phyloP scores from a whole-genome alignment of 2,329 filamentous ascomycete species.

The Apiospora sp. region DNA sequence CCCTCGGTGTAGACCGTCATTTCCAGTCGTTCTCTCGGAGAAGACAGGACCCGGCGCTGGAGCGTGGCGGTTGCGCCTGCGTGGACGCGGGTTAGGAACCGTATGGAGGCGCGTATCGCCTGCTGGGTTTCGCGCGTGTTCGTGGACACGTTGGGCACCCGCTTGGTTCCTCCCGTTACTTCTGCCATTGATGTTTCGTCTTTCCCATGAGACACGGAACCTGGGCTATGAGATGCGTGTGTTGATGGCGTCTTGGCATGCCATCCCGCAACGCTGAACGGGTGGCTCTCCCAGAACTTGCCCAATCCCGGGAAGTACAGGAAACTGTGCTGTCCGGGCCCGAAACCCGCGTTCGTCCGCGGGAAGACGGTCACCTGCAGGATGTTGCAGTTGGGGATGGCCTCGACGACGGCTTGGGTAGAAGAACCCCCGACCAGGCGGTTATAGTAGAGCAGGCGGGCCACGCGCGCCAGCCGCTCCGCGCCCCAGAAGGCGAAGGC shows the following conservation, averaged over 20 bases:
- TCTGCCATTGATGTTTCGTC: background rate
- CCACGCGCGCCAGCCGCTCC: constrained; percentile 33
- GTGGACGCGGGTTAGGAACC: constrained; percentile 31
- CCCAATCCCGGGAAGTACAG: constrained; percentile 33
- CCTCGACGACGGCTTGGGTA: constrained; percentile 30
- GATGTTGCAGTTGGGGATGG: constrained; percentile 30
- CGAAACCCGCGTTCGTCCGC: constrained; percentile 23
- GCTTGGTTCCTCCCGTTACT: background rate
- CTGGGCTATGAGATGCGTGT: too few relatives aligned
- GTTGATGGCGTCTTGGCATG: background rate
- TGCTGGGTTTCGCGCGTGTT: background rate
- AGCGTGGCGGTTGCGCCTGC: constrained; percentile 30
- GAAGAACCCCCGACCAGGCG: too few relatives aligned
- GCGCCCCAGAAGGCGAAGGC: constrained; percentile 37
- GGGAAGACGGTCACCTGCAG: constrained; percentile 33
- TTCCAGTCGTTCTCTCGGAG: constrained; percentile 16
- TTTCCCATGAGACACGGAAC: background rate
- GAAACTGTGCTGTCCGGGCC: constrained; percentile 33
- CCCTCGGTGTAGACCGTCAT: constrained; percentile 32
- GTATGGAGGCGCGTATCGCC: background rate
- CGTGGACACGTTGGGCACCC: background rate
- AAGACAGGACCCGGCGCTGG: constrained; percentile 24
- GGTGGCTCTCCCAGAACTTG: constrained; percentile 39
- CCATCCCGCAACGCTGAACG: constrained; percentile 37
- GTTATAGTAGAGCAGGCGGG: constrained; percentile 34